Conservation (phyloP, 192 early-diverging fungal genomes). For the Diversispora epigaea region DNA sequence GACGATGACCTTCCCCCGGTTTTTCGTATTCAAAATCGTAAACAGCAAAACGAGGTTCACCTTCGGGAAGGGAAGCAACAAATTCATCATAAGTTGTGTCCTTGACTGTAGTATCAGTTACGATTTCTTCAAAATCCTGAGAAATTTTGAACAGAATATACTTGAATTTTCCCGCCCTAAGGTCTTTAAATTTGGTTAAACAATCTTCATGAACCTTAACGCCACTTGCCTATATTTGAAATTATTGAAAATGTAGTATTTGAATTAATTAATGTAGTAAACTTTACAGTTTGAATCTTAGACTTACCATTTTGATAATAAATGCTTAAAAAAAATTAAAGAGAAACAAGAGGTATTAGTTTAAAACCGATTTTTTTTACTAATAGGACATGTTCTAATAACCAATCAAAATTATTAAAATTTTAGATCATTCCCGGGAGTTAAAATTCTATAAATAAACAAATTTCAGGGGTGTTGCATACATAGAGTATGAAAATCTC, state of each 20-base stretch:
- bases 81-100: conserved; percentile 68
- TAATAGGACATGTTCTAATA: no score
- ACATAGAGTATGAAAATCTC: no score
- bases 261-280: not conserved
- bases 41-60: conserved; percentile 81
- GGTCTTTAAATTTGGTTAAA: no score
- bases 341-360: no score
- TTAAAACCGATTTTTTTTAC: no score
- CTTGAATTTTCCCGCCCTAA: no score
- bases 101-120: conserved; percentile 60
- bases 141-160: conserved; percentile 84
- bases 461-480: no score
- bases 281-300: no score
- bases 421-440: no score
- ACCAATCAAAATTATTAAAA: no score
- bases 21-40: conserved; percentile 83
- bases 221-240: conserved; percentile 65
- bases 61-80: conserved; percentile 56
- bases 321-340: no score
- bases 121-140: conserved; percentile 65
- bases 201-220: conserved; percentile 66
- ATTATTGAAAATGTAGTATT: not conserved
- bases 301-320: not conserved
- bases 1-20: conserved; percentile 64
- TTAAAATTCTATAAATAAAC: no score